Evolutionary conservation across 1,284 basidiomycete species (phyloP).

Genomic region (Boletus semigastroideus): DNA sequence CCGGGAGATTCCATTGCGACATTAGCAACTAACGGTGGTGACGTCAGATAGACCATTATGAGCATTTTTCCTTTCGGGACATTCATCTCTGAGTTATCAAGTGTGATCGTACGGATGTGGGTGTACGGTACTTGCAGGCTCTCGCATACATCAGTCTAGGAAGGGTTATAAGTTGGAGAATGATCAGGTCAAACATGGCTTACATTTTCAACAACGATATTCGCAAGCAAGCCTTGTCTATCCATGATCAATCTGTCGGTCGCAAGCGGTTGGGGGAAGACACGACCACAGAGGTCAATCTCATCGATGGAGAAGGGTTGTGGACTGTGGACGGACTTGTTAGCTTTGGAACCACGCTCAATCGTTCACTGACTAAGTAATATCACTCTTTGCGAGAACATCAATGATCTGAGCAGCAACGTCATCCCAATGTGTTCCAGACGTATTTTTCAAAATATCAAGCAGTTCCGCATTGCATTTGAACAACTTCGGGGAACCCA

Average conservation of each 20-base stretch:
- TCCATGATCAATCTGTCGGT: slow-evolving; percentile 53
- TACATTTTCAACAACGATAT: slow-evolving; percentile 37
- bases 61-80: slow-evolving; percentile 24
- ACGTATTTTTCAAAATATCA: slow-evolving; percentile 42
- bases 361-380: slow-evolving; percentile 45
- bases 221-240: slow-evolving; percentile 48
- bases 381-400: slow-evolving; percentile 44
- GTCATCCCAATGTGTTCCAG: slow-evolving; percentile 52
- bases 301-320: slow-evolving; percentile 54
- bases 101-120: slow-evolving; percentile 40
- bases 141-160: slow-evolving; percentile 43
- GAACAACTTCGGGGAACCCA: slow-evolving; percentile 37
- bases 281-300: slow-evolving; percentile 40
- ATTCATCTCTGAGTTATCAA: slow-evolving; percentile 34
- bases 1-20: slow-evolving; percentile 24
- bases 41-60: slow-evolving; percentile 37
- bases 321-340: slow-evolving; percentile 40
- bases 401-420: slow-evolving; percentile 48
- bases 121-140: slow-evolving; percentile 44
- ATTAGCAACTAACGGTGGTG: slow-evolving; percentile 42
- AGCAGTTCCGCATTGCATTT: slow-evolving; percentile 39
- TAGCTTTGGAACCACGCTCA: background rate
- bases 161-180: slow-evolving; percentile 18
- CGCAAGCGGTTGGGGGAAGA: slow-evolving; percentile 35
- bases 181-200: slow-evolving; percentile 2